Evolutionary conservation across 2,329 filamentous ascomycete genomes (phyloP), one percentile per base, ranked within the genome.

Genomic region (Colletotrichum eleusines): DNA sequence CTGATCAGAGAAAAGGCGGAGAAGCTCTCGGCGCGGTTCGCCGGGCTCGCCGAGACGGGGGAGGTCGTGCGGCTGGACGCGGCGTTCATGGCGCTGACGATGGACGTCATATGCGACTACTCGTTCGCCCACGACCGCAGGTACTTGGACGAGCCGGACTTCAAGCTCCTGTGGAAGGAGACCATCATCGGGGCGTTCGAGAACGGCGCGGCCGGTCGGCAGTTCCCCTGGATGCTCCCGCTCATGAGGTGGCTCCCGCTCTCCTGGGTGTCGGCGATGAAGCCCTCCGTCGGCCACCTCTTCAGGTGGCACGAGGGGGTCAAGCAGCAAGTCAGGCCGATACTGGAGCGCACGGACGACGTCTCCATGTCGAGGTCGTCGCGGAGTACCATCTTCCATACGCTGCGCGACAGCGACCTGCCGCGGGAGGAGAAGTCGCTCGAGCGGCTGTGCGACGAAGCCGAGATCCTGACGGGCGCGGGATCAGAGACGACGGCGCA

Each of bases 401-500:
- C 80, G 23, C 5, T 82, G 42, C 73, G 81, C 23, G 72, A 74
- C 38, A 72, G 69, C 53, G 59, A 73, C 4, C 46, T 73, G 16
- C 73, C 73, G 0, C 18, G 63, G 5, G 57, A 69, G 28, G 74
- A 74, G 40, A 74, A 74, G 63, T 70, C 63, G 5, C 54, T 74
- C 4, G 46, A 73, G 66, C 63, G 72, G 7, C 66, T 75, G 9
- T 74, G 71, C 50, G 73, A 74, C 51, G 73, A 74, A 28, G 74
- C 65, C 33, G 71, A 71, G 20, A 67, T 71, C 26, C n/a, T 89
- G 69, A 83, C 90, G 53, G 78, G 89, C 1, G 88, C 87, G 0
- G 88, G 87, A 1, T 80, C 88, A 9, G 88, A 90, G 67, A 84
- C 82, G 3, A 83, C 82, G 31, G 80, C 78, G 0, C 79, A 78